Evolutionary conservation across 202 grass and related monocot genomes (phyloP).

Genomic region (Panicum hallii): DNA sequence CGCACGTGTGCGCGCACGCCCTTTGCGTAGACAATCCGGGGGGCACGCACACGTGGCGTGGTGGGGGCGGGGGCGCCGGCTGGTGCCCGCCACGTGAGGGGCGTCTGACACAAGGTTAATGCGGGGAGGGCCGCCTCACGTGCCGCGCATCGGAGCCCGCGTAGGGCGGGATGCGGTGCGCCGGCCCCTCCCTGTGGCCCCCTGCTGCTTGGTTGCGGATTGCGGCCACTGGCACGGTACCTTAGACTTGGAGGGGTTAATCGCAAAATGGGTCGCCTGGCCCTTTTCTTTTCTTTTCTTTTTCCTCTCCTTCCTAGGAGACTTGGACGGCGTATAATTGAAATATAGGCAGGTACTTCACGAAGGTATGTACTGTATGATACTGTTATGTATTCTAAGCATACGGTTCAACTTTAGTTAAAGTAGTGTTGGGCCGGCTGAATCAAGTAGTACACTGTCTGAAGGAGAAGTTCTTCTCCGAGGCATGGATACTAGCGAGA

Average conservation of each 20-base stretch:
- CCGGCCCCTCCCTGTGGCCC: not conserved
- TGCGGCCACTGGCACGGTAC: not conserved
- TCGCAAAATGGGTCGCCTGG: not conserved
- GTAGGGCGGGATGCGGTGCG: constrained; percentile 23
- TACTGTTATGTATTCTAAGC: not conserved
- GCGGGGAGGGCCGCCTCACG: constrained; percentile 56
- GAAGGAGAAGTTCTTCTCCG: not conserved
- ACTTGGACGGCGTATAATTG: not conserved
- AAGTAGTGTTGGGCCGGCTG: not conserved
- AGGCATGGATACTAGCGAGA: not conserved
- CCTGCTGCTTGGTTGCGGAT: too few species aligned
- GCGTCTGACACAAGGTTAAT: constrained; percentile 67
- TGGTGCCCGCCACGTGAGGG: constrained; percentile 57
- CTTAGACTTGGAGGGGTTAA: not conserved
- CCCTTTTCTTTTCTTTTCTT: too few species aligned
- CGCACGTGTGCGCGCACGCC: constrained; percentile 74
- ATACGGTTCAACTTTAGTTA: not conserved
- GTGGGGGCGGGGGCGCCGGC: not conserved
- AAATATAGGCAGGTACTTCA: not conserved
- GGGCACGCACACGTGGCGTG: constrained; percentile 56
- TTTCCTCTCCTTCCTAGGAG: not conserved
- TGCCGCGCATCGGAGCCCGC: constrained; percentile 49
- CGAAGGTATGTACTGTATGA: not conserved
- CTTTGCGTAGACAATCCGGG: constrained; percentile 46
- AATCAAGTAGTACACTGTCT: not conserved